Base-by-base conservation (phyloP, 1,284 basidiomycete genomes). In the Irpex sp. region DNA sequence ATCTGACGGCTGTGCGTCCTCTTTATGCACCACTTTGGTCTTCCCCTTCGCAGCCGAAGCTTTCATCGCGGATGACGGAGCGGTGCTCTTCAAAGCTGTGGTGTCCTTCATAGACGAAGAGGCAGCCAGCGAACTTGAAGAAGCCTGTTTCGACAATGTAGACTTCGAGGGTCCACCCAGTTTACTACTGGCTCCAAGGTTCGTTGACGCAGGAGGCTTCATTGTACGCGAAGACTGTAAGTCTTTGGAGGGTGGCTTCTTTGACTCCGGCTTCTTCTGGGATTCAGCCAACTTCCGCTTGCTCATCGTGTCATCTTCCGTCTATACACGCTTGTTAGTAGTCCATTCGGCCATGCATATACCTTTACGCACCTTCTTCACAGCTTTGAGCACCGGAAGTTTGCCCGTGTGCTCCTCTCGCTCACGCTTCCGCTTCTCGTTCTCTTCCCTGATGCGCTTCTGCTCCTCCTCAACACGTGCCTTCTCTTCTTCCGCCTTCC, bases 401-500 rank as follows among this genome's bases (percentile, higher is more conserved):
- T 90, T 90, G 60, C 86, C 85, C 2, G 85, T 86, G 60, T 80
- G 77, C 66, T 92, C 89, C 64, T 92, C 90, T 51, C 87, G 81
- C 67, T 91, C 89, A 64, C 85, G 82, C 70, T 89, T 90, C 52
- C 88, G 81, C 56, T 82, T 81, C 62, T 91, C 90, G 12, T 75
- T 74, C 61, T 91, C 89, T 53, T 89, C 89, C 67, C 82, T 90
- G 61, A 79, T 71, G 71, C 84, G 91, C 68, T 80, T 83, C 66
- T 93, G 88, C 65, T 87, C 81, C 63, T 91, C 88, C 52, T 80
- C 71, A 19, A 78, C 74, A 48, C 81, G 82, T 1, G 78, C 75
- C 69, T 85, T 90, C 68, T 91, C 90, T 68, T 92, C 91, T 59
- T 92, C 91, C 1, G 81, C 86, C 72, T 93, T 94, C 71, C 85